A percentile compares a stretch with the other conserved stretches of the same genome.
phyloP scores from a whole-genome alignment of 2,329 filamentous ascomycete genomes.

The Raffaelea arxii region DNA sequence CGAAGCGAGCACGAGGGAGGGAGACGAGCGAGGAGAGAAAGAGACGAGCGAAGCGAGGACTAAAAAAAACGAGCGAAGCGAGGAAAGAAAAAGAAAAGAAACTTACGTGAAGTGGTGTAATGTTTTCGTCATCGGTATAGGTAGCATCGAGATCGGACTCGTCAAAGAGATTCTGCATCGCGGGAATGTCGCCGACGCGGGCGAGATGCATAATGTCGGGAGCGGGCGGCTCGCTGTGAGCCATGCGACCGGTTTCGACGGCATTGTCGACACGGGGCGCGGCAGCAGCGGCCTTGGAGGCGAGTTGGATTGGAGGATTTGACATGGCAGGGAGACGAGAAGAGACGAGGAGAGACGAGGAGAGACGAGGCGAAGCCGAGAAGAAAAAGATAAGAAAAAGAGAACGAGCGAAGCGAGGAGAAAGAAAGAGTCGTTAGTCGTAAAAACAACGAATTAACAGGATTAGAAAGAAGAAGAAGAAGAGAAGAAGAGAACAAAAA shows the following conservation, averaged over 20 bases:
- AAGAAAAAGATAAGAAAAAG: no score
- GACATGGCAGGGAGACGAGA: neutral
- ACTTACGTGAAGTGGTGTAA: slow-evolving; percentile 87
- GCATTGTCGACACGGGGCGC: slow-evolving; percentile 47
- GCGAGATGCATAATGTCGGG: slow-evolving; percentile 95
- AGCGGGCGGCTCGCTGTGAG: slow-evolving; percentile 18
- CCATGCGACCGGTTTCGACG: slow-evolving; percentile 41
- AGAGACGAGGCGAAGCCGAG: no score
- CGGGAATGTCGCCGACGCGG: slow-evolving; percentile 72
- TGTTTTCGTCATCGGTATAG: slow-evolving; percentile 82
- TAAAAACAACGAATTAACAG: no score
- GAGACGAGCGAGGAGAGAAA: neutral
- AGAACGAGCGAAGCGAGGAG: no score
- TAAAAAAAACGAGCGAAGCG: neutral
- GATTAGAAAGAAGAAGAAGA: no score
- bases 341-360: neutral
- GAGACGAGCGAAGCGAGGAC: neutral
- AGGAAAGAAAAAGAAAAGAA: neutral
- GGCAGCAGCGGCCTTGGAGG: slow-evolving; percentile 42
- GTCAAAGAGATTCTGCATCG: slow-evolving; percentile 85
- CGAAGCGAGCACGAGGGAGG: neutral
- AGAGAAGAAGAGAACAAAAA: no score
- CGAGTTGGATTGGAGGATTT: slow-evolving; percentile 29
- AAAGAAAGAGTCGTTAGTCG: no score
- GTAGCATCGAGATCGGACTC: slow-evolving; percentile 71